Conservation (phyloP, 345 rosid species). For the Eucalyptus lansdowneana region DNA sequence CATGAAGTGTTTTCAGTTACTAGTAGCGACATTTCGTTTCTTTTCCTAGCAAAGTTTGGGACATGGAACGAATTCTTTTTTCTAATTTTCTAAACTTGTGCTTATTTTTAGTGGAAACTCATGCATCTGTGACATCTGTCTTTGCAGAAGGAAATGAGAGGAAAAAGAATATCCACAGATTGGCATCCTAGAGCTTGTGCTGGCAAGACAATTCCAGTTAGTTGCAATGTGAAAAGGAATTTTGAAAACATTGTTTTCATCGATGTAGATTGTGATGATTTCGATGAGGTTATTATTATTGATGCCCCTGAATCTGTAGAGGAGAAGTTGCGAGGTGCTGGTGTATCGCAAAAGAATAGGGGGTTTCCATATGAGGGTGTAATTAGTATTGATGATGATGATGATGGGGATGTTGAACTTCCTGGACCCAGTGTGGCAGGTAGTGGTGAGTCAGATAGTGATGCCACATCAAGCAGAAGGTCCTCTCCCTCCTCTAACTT, state of each 20-base stretch:
- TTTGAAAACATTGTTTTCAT: constrained; percentile 39
- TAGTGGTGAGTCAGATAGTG: constrained; percentile 14
- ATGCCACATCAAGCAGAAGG: constrained; percentile 20
- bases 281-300: constrained; percentile 39
- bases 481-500: background rate
- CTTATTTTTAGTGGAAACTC: background rate
- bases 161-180: constrained; percentile 23
- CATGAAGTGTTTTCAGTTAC: background rate
- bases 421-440: constrained; percentile 4
- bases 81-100: background rate
- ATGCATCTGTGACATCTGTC: background rate
- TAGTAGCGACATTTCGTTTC: background rate
- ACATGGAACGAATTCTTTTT: background rate
- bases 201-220: constrained; percentile 19
- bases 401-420: background rate
- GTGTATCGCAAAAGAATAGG: constrained; percentile 9
- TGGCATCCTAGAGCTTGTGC: constrained; percentile 19
- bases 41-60: background rate
- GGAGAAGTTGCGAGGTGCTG: constrained; percentile 16
- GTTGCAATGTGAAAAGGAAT: constrained; percentile 17
- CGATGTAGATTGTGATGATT: constrained; percentile 47
- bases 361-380: constrained; percentile 17
- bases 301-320: constrained; percentile 48
- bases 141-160: constrained; percentile 14
- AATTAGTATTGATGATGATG: constrained; percentile 59